Evolutionary conservation across 495 filamentous ascomycete species (phyloP).

Genomic region (Xylaria palmicola): DNA sequence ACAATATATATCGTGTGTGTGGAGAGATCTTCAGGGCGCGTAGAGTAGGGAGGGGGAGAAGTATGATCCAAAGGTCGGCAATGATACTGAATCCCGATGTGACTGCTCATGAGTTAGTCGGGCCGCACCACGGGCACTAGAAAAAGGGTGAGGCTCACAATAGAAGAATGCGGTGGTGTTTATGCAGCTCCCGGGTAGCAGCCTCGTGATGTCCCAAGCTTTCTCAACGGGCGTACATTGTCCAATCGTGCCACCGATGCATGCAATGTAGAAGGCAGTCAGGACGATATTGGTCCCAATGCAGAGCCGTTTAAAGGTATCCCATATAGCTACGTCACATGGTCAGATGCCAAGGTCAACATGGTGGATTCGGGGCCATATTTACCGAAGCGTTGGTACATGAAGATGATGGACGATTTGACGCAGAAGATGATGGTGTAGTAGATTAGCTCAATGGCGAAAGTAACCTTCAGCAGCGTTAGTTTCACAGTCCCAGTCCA

Average conservation of each 20-base stretch:
- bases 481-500: background rate
- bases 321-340: constrained; percentile 24
- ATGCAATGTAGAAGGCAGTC: constrained; percentile 36
- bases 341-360: background rate
- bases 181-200: constrained; percentile 41
- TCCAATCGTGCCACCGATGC: constrained; percentile 36
- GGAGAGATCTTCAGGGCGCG: constrained; percentile 36
- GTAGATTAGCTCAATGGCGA: constrained; percentile 47
- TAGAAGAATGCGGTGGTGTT: constrained; percentile 52
- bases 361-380: background rate
- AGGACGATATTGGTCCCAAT: constrained; percentile 38
- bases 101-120: constrained; percentile 25
- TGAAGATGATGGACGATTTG: constrained; percentile 49
- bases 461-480: constrained; percentile 23
- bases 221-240: constrained; percentile 47
- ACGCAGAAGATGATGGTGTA: constrained; percentile 38
- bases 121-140: background rate
- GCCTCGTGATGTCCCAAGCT: constrained; percentile 46
- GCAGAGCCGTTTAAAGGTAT: constrained; percentile 32
- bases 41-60: constrained; percentile 49
- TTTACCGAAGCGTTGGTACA: constrained; percentile 50
- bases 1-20: constrained; percentile 43
- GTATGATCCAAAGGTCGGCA: constrained; percentile 52
- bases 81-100: constrained; percentile 53
- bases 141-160: constrained; percentile 29